Conservation (phyloP, 2,329 filamentous ascomycete genomes). For the Fusarium sp. region DNA sequence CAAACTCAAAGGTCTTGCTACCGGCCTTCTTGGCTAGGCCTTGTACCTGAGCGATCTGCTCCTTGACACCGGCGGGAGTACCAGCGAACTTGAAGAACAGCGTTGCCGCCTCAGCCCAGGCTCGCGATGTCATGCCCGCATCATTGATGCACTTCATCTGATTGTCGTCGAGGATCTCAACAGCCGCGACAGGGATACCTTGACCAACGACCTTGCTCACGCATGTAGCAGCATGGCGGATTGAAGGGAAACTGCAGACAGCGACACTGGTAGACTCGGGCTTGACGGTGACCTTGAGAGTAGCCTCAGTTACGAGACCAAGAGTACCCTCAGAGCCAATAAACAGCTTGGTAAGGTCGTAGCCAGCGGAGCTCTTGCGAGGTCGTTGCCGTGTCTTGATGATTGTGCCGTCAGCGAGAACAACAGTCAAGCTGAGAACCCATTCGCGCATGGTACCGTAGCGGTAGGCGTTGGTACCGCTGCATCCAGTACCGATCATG, state of each 20-base stretch:
- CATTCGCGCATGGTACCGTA: conserved; percentile 97
- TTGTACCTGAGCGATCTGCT: conserved; percentile 78
- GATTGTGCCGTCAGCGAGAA: conserved; percentile 88
- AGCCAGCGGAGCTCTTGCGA: conserved; percentile 90
- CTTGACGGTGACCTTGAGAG: conserved; percentile 84
- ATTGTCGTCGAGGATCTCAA: conserved; percentile 91
- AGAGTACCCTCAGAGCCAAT: conserved; percentile 93
- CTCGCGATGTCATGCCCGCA: conserved; percentile 72
- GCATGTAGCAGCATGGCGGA: conserved; percentile 81
- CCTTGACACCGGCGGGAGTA: conserved; percentile 77
- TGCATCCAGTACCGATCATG: conserved; percentile 80
- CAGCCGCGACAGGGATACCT: conserved; percentile 87
- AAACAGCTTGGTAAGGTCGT: conserved; percentile 90
- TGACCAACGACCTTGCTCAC: conserved; percentile 83
- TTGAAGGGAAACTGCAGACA: conserved; percentile 68
- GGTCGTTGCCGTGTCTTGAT: conserved; percentile 91
- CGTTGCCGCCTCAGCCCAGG: conserved; percentile 79
- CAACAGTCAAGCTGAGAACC: conserved; percentile 88
- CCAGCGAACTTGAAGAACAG: conserved; percentile 89
- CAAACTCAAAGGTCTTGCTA: conserved; percentile 81
- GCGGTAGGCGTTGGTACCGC: conserved; percentile 89
- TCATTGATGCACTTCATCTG: conserved; percentile 82
- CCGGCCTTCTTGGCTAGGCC: conserved; percentile 71
- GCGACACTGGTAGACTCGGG: conserved; percentile 85
- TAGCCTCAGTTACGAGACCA: conserved; percentile 91